A percentile compares a stretch with the other conserved stretches of the same genome.
Evolutionary conservation across 106 monocot species (phyloP).

Genomic region (Phalaenopsis aphrodite): DNA sequence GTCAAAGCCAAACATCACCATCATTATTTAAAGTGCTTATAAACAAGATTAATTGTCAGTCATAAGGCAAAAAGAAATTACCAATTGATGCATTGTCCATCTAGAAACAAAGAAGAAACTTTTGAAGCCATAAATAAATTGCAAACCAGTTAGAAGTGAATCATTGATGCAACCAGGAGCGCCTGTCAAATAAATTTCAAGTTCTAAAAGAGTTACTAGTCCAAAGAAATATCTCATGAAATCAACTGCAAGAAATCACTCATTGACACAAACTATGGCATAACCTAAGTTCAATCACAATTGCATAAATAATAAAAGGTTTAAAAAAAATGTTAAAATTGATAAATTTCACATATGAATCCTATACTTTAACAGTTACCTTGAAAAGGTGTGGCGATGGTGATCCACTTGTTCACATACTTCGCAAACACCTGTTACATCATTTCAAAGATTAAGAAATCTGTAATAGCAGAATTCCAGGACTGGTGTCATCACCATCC

Average conservation of each 20-base stretch:
- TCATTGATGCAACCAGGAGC: conserved; percentile 88
- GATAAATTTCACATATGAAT: background rate
- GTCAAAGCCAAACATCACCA: too few species aligned
- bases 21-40: too few species aligned
- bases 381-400: conserved; percentile 89
- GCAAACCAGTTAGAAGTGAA: conserved; percentile 79
- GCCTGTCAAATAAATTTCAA: conserved; percentile 35
- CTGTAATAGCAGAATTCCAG: background rate
- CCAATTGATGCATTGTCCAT: conserved; percentile 98
- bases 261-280: background rate
- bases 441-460: background rate
- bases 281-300: background rate
- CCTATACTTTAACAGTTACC: conserved; percentile 30
- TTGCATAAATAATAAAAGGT: background rate
- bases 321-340: background rate
- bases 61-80: conserved; percentile 7
- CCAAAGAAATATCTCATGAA: background rate
- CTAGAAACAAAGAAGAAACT: conserved; percentile 88
- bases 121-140: conserved; percentile 79
- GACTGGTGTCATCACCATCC: background rate
- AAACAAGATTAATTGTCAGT: background rate
- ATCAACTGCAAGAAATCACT: background rate
- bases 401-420: conserved; percentile 91
- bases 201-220: too few species aligned
- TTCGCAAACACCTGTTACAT: conserved; percentile 55